Evolutionary conservation across 1,284 basidiomycete genomes (phyloP), one percentile per base, ranked within the genome.

Genomic region (Melampsora americana): DNA sequence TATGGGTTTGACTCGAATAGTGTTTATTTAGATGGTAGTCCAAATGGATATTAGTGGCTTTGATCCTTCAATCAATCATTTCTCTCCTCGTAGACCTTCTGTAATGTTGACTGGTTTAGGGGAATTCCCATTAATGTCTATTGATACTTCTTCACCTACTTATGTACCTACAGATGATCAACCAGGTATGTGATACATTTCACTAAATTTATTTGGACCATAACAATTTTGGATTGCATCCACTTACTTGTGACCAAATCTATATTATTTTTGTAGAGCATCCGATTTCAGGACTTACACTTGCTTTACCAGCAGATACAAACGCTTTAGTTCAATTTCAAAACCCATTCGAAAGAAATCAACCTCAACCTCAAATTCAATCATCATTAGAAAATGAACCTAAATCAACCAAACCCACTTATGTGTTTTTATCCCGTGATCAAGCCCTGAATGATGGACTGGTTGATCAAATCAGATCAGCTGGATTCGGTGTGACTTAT

Each of bases 401-500:
- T 44, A 44, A 44, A 44, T 44, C 42, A 14, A 44, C 42, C 16
- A 44, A 44, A 44, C 42, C 42, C 16, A 46, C 60, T 2, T 64
- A 65, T 53, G 28, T 72, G 20, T 72, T 65, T 28, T 26, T 72
- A 16, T 64, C 61, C 6, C 62, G 35, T 23, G 70, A 72, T 44
- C 70, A 72, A 30, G 44, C 61, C 20, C 42, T 30, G 26, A 64
- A 59, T 11, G 61, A 66, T 11, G 62, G 61, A 23, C 26, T 72
- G 61, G 62, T 72, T 35, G 32, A 59, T 12, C 70, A 72, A 14
- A 64, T 72, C 16, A 30, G 62, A 18, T 59, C 59, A 12, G 70
- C 70, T 28, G 70, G 70, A 53, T 72, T 35, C 70, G 61, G 62
- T 12, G 70, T 65, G 3, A 72, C 70, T n/a, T 66, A 53, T 32